Evolutionary conservation across 2,329 filamentous ascomycete genomes (phyloP), one percentile per base, ranked within the genome.

Genomic region (Fusarium caatingaense): DNA sequence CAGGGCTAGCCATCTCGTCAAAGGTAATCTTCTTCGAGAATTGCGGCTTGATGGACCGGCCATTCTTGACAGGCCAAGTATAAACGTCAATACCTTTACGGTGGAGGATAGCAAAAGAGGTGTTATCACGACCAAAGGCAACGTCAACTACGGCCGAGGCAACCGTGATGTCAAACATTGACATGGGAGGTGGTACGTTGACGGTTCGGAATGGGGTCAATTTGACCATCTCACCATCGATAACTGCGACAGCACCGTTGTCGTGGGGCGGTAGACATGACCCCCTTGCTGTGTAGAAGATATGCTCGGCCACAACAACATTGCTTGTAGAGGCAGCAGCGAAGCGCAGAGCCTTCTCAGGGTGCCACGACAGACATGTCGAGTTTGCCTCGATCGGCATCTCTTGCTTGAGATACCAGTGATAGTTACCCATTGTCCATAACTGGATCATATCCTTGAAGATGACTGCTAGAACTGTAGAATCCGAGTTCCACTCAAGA

Each of bases 321-420:
- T 83, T 73, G 77, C 80, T 77, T 80, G 82, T 82, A 50, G 85
- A 82, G 4, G 86, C 84, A 11, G 88, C 81, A 20, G 88, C 85
- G 50, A 96, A 84, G 16, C 89, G 87, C 34, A 98, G 82, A 6
- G 94, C 83, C 78, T 92, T 94, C 77, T 98, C 96, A 2, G 93
- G 88, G 78, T 99, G 93, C 96, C 96, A 99, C 1, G 83, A 77
- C n/a, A 88, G 69, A 41, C 77, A 73, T 48, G 75, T 54, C 41
- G 79, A 74, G 6, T 74, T 71, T 15, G 72, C 74, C 10, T 78
- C 73, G 9, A 86, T 81, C 9, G 83, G 80, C 9, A 98, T 85
- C 77, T 98, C 94, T 78, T 97, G 94, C 82, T 99, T 99, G 18
- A 99, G 85, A 78, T 98, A 98, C 88, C 96, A 99, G 78, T 98